Evolutionary conservation across 805 yeast species (phyloP), one percentile per base, ranked within the genome.

Genomic region (Saccharomycopsis microspora): DNA sequence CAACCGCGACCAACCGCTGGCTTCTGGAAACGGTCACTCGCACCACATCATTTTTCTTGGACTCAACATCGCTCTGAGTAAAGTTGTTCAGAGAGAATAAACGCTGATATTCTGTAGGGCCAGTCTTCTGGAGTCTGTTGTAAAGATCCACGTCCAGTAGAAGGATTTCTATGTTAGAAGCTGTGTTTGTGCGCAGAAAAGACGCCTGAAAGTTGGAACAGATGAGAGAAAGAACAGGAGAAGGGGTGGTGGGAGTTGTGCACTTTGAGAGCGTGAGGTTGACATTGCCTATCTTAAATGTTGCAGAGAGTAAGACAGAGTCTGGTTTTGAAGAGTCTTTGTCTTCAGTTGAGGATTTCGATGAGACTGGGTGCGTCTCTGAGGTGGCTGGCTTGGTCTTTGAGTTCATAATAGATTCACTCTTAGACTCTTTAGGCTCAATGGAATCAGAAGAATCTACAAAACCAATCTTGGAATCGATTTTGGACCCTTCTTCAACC

Each of bases 81-180:
- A 65, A 70, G 51, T 66, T 66, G 52, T 74, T 73, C 0, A 95
- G 84, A 0, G 95, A 80, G 0, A 87, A 67, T 50, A 93, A 62
- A 51, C 78, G 75, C 50, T 78, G 77, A 56, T 83, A 78, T 54
- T 83, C 89, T 1, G 72, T 68, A 5, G 80, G 69, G 0, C 80
- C 76, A 1, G 78, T 68, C 27, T 67, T 67, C 51, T 82, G 89
- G 42, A 87, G 76, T 60, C 75, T 80, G 60, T 93, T 97, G 40
- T 85, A 78, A 30, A 93, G 64, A 35, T 77, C 72, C 36, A 93
- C 67, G 44, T 84, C 85, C 3, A 74, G 71, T 38, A 93, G 71
- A 1, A 68, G 60, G 39, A 90, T 62, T 52, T 81, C 78, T 4
- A 88, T 74, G 51, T 74, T 74, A 80, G 88, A 75, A 40, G 74